Evolutionary conservation across 805 yeast genomes (phyloP), one percentile per base, ranked within the genome.

Genomic region (Candida xyloterini): DNA sequence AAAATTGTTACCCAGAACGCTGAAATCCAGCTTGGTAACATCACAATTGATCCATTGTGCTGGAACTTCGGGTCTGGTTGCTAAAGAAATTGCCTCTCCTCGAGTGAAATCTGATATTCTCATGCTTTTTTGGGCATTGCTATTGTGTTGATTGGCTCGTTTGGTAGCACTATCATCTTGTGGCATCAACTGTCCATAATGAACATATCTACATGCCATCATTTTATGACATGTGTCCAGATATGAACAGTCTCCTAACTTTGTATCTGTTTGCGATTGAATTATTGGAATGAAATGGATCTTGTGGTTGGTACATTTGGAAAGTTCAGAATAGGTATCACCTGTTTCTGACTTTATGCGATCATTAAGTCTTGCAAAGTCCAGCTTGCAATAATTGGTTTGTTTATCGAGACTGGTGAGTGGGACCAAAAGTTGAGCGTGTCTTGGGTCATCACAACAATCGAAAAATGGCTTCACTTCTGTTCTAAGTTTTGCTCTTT

Each of bases 181-280:
- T 7, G 82, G 82, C 53, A 63, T 52, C 39, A 76, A 55, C 21
- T 76, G 73, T 32, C 71, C 65, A 57, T 90, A 90, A 62, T 90
- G 98, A 26, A 87, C 70, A 56, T 84, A 90, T 16, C 93, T 69
- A 60, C 97, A 90, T 8, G 78, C 68, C 44, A 76, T 78, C 58
- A 86, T 73, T 61, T 88, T 88, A 64, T 86, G 96, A 57, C 98
- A 90, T 1, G 97, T 89, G 57, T 90, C 97, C 43, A 90, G 70
- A 57, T 90, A 90, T 8, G 96, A 89, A 58, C 98, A 90, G 60
- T 90, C 97, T 1, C 96, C 97, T 7, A 87, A 59, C 13, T 71
- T 63, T 2, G 64, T 39, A 52, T 91, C 97, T 0, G 96, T 88
- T 41, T 76, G 80, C 11, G 59, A 40, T 43, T 74, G 76, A 22